Percentiles rank a stretch among this genome's conserved stretches.
Evolutionary conservation across 2,329 filamentous ascomycete species (phyloP).

Genomic region (Colletotrichum lindemuthianum): DNA sequence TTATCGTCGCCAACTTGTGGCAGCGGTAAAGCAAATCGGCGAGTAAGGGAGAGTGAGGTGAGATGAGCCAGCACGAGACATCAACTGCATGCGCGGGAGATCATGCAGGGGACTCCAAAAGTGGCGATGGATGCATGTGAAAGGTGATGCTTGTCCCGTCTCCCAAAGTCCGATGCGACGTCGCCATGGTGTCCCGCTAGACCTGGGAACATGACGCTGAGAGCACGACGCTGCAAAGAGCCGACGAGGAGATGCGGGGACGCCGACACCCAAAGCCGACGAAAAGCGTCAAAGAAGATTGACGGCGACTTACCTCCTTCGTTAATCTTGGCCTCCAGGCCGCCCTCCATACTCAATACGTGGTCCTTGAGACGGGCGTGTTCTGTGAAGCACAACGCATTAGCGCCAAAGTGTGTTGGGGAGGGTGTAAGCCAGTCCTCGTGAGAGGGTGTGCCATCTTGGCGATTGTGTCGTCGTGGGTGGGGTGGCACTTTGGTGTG

Average conservation of each 20-base stretch:
- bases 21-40: neutral
- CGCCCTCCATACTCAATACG: slow-evolving; percentile 84
- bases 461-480: slow-evolving; percentile 18
- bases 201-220: slow-evolving; percentile 22
- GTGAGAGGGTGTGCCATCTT: slow-evolving; percentile 28
- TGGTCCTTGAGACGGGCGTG: slow-evolving; percentile 95
- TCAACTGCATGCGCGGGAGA: slow-evolving; percentile 45
- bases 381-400: slow-evolving; percentile 63
- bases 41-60: slow-evolving; percentile 32
- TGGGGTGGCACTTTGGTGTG: slow-evolving; percentile 15
- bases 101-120: slow-evolving; percentile 46
- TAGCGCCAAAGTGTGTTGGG: slow-evolving; percentile 45
- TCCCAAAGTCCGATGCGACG: slow-evolving; percentile 6
- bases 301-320: slow-evolving; percentile 81
- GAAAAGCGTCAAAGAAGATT: slow-evolving; percentile 40
- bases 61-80: slow-evolving; percentile 43
- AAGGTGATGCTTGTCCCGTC: slow-evolving; percentile 13
- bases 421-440: slow-evolving; percentile 21
- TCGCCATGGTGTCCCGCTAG: slow-evolving; percentile 11
- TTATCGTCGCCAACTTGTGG: slow-evolving; percentile 1
- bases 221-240: slow-evolving; percentile 40
- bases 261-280: slow-evolving; percentile 37
- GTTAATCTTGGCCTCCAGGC: slow-evolving; percentile 88
- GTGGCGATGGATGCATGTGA: slow-evolving; percentile 34
- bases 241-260: slow-evolving; percentile 42